Evolutionary conservation across 805 yeast species (phyloP), one percentile per base, ranked within the genome.

Genomic region (Maudiozyma serrabonitensis): DNA sequence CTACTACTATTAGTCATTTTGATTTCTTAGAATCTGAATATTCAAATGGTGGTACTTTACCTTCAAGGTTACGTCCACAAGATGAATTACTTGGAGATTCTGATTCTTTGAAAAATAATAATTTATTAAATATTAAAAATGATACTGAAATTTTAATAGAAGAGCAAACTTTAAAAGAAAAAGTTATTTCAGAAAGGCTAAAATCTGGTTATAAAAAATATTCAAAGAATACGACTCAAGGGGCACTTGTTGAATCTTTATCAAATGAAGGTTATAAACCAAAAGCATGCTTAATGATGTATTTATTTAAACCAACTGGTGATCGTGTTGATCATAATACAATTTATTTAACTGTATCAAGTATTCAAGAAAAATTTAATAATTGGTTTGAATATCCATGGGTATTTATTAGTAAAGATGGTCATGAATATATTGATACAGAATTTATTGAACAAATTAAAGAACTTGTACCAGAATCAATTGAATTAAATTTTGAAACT

Each of bases 331-430:
- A 87, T 56, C 62, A 82, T 52, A 62, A 70, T 54, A 73, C 72
- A 11, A 69, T 85, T 41, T 55, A 82, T 39, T 73, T 70, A 43
- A 80, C 93, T 6, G 81, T 87, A 51, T 74, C 83, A 49, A 72
- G 75, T 50, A 76, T 87, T 40, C 95, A 87, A 70, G 88, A 84
- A 63, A 76, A 89, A 48, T 88, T 87, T 71, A 88, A 91, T 70
- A 64, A 68, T 47, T 72, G 80, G 54, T 88, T 62, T 68, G 79
- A 84, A 56, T 90, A 90, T 66, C 95, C 87, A 62, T 90, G 96
- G 96, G 91, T 89, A 12, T 89, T 90, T 64, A 70, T 91, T 55
- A 90, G 48, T 44, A 39, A 31, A 11, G 38, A 89, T 68, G 91
- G 90, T 62, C 81, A 76, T 50, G 81, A 77, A 21, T 90, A 88